These are phyloP conservation scores for Meira nashicola DNA, from an alignment of 1,284 basidiomycete species.

Conservation along the genomic window DNA sequence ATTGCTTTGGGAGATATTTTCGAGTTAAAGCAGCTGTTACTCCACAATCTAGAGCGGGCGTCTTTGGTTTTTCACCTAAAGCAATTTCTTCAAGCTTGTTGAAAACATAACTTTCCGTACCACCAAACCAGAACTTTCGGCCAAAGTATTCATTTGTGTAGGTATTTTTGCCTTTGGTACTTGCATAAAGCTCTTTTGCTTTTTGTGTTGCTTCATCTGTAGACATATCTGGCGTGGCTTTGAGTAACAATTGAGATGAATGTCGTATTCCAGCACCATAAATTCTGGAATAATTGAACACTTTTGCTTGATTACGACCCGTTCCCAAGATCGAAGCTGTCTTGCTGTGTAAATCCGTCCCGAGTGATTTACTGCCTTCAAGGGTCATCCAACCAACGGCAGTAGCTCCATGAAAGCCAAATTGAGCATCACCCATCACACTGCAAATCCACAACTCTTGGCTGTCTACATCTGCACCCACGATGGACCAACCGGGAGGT, in stretches of 20 bases:
- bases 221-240: constrained; percentile 75
- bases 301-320: constrained; percentile 90
- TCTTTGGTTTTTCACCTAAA: constrained; percentile 75
- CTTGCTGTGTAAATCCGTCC: constrained; percentile 95
- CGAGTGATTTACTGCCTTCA: constrained; percentile 92
- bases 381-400: constrained; percentile 99
- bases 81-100: constrained; percentile 98
- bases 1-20: constrained; percentile 66
- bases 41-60: constrained; percentile 88
- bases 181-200: constrained; percentile 80
- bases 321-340: constrained; percentile 90
- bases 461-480: constrained; percentile 96
- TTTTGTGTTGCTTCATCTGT: constrained; percentile 73
- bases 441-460: constrained; percentile 99
- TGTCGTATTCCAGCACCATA: constrained; percentile 97
- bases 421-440: constrained; percentile 97
- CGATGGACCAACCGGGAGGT: constrained; percentile 85
- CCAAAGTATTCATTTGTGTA: constrained; percentile 38
- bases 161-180: constrained; percentile 73
- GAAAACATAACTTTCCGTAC: constrained; percentile 95
- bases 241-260: constrained; percentile 79
- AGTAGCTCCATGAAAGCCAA: constrained; percentile 92
- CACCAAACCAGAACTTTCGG: constrained; percentile 90
- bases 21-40: constrained; percentile 87
- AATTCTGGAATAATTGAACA: constrained; percentile 98